Conservation (phyloP, 1,139 yeast species). For the Meyerozyma smithsonii region DNA sequence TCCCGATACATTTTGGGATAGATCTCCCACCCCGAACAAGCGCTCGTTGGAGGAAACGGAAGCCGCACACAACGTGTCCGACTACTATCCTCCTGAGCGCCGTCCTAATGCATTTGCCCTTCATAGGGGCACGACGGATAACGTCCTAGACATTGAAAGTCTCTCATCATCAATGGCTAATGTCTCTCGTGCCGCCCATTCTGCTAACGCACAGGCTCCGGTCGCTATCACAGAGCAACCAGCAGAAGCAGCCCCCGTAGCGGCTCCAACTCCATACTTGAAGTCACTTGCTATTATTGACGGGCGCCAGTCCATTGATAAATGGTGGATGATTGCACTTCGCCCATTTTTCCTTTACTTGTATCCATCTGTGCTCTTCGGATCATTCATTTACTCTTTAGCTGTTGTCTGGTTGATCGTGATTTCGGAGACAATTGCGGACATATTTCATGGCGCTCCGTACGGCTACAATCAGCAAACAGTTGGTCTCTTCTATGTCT, state of each 20-base stretch:
- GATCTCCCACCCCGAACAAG: constrained; percentile 47
- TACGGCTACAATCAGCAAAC: constrained; percentile 45
- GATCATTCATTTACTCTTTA: constrained; percentile 49
- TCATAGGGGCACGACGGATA: constrained; percentile 15
- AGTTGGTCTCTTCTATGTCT: constrained; percentile 53
- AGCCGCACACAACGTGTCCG: constrained; percentile 40
- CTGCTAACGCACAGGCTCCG: constrained; percentile 11
- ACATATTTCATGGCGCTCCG: constrained; percentile 41
- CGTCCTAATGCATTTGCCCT: constrained; percentile 35
- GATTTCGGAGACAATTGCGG: constrained; percentile 52
- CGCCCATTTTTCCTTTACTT: constrained; percentile 50
- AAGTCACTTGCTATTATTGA: constrained; percentile 22
- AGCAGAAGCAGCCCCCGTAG: constrained; percentile 6
- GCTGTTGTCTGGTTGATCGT: constrained; percentile 64
- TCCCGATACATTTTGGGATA: constrained; percentile 65
- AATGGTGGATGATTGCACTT: constrained; percentile 55
- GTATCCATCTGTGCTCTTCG: constrained; percentile 53
- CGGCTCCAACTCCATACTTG: constrained; percentile 13
- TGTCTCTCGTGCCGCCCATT: constrained; percentile 2
- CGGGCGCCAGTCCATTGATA: constrained; percentile 47
- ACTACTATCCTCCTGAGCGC: constrained; percentile 23
- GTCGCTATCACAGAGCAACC: constrained; percentile 14
- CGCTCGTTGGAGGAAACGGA: constrained; percentile 47
- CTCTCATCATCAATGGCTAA: constrained; percentile 15
- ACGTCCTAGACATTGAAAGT: constrained; percentile 17